Conservation (phyloP, 306 rosid genomes). For the Geum urbanum region DNA sequence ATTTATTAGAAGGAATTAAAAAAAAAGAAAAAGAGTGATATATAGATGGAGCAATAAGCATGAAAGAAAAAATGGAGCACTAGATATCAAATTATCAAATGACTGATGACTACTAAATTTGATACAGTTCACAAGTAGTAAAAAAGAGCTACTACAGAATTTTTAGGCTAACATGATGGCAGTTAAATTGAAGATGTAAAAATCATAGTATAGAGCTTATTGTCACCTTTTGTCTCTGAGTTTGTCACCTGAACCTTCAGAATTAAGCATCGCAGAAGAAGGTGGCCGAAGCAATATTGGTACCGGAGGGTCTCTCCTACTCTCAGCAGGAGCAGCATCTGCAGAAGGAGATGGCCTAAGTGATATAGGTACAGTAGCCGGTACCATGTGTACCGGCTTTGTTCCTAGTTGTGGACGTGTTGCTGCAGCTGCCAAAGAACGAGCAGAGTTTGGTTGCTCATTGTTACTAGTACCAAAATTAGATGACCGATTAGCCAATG, state of each 20-base stretch:
- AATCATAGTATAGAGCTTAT: neutral
- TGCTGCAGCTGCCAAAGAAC: constrained; percentile 25
- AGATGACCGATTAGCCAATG: constrained; percentile 31
- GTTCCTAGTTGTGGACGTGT: constrained; percentile 43
- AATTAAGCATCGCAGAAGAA: constrained; percentile 20
- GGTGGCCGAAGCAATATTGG: constrained; percentile 64
- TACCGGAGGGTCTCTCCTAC: constrained; percentile 28
- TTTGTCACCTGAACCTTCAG: constrained; percentile 35
- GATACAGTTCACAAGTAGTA: neutral
- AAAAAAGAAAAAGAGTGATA: neutral
- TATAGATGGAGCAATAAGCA: neutral
- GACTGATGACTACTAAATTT: neutral
- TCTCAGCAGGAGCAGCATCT: constrained; percentile 35
- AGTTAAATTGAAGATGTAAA: neutral
- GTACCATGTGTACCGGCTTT: constrained; percentile 64
- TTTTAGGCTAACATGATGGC: neutral
- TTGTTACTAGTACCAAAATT: constrained; percentile 10
- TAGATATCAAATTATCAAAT: neutral
- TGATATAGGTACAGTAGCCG: constrained; percentile 62
- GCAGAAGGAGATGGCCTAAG: constrained; percentile 53
- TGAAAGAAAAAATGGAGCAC: neutral
- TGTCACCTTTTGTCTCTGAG: constrained; percentile 65
- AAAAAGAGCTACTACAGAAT: neutral
- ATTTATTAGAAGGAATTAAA: neutral
- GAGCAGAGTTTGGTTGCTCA: constrained; percentile 54